Percentiles rank a stretch among this genome's conserved stretches.
Conservation (phyloP, 305 asterid species). For the Fraxinus dipetala region DNA sequence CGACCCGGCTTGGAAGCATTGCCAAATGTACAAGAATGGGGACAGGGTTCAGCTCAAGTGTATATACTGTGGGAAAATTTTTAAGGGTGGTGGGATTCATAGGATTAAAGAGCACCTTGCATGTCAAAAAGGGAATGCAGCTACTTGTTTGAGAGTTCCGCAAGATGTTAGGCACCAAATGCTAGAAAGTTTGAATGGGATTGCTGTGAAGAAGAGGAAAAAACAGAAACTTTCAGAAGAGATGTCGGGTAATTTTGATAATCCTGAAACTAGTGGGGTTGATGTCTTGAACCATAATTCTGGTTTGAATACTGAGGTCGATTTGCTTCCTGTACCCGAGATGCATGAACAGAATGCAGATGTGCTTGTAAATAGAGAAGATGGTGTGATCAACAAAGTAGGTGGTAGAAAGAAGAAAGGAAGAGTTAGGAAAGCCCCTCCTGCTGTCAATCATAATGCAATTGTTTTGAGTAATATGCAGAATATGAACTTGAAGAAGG, state of each 20-base stretch:
- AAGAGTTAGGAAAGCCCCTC: conserved; percentile 58
- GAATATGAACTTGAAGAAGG: conserved; percentile 37
- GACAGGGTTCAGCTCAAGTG: conserved; percentile 78
- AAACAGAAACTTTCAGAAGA: conserved; percentile 64
- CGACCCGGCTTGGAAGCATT: conserved; percentile 97
- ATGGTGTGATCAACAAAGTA: conserved; percentile 33
- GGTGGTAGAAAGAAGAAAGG: conserved; percentile 65
- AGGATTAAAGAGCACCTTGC: conserved; percentile 93
- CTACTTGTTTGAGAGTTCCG: conserved; percentile 84
- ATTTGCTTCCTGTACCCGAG: conserved; percentile 62
- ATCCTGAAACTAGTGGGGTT: conserved; percentile 36
- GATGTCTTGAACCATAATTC: conserved; percentile 36
- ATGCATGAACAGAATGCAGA: conserved; percentile 48
- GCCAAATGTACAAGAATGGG: conserved; percentile 83
- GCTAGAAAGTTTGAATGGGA: conserved; percentile 81
- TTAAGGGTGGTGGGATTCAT: conserved; percentile 96
- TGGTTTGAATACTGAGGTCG: conserved; percentile 51
- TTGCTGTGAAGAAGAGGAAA: conserved; percentile 70
- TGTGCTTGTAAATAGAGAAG: conserved; percentile 48
- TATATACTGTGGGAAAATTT: conserved; percentile 74
- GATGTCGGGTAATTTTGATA: conserved; percentile 36
- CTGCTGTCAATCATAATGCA: conserved; percentile 36
- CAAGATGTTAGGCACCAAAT: conserved; percentile 69
- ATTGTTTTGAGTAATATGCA: conserved; percentile 35
- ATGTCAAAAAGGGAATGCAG: conserved; percentile 89